phyloP scores from a whole-genome alignment of 805 yeast genomes.

The Danielozyma ontarioensis region DNA sequence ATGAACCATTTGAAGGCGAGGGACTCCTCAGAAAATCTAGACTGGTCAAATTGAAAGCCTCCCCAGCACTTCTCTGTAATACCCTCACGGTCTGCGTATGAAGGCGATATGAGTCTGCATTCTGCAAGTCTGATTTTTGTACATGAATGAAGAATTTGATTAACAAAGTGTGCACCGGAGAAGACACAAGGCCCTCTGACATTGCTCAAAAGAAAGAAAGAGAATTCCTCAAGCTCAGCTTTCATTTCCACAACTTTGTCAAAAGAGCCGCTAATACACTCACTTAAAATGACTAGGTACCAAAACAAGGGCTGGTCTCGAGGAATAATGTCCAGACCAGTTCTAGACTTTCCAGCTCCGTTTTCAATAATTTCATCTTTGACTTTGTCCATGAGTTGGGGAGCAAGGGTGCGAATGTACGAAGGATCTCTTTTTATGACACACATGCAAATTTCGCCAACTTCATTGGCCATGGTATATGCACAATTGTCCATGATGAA shows the following conservation, averaged over 20 bases:
- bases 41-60: constrained; percentile 54
- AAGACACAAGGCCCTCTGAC: constrained; percentile 65
- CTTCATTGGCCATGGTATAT: constrained; percentile 58
- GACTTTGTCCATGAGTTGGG: constrained; percentile 47
- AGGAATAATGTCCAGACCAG: constrained; percentile 62
- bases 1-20: constrained; percentile 69
- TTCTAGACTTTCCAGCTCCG: constrained; percentile 74
- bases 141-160: constrained; percentile 59
- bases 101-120: constrained; percentile 47
- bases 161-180: constrained; percentile 56
- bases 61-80: constrained; percentile 65
- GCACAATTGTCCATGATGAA: constrained; percentile 57
- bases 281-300: constrained; percentile 64
- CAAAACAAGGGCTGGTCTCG: constrained; percentile 74
- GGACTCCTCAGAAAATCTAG: constrained; percentile 44
- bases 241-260: constrained; percentile 38
- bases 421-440: constrained; percentile 61
- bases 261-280: constrained; percentile 67
- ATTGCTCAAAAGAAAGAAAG: constrained; percentile 37
- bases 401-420: constrained; percentile 38
- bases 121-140: constrained; percentile 59
- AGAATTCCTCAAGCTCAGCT: constrained; percentile 43
- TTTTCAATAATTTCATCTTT: constrained; percentile 66
- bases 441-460: constrained; percentile 69
- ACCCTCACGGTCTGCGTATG: constrained; percentile 29